Evolutionary conservation across 2,329 filamentous ascomycete species (phyloP), one percentile per base, ranked within the genome.

Genomic region (Myriosclerotinia scirpicola): DNA sequence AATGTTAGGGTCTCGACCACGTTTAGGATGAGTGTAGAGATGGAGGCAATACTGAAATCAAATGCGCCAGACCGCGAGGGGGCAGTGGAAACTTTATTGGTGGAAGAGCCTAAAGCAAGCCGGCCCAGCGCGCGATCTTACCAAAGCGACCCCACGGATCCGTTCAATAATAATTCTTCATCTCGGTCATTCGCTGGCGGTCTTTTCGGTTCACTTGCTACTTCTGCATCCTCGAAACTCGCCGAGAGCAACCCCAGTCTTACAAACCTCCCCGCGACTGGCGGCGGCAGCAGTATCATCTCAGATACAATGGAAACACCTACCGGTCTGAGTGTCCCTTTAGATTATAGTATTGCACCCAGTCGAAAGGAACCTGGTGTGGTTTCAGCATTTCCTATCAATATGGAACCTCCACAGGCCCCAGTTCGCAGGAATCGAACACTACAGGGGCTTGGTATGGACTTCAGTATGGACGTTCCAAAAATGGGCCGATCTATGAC

Each of bases 1-100:
- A 88, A 88, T 71, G 84, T 98, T 65, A 88, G 91, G 66, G 87
- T 95, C 12, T 85, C 88, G 36, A 97, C 96, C 74, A 90, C 97
- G 69, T 99, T 97, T 80, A 92, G 88, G 76, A 80, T 90, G 72
- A 92, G 85, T 20, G 80, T 84, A 30, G 88, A 90, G 69, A 83
- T 90, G 78, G 78, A 85, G 64, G 79, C 81, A 36, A 77, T 83
- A 59, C 77, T 86, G 54, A 77, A 75, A 69, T 70, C 74, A 46
- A 72, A 61, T 70, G 55, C 62, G 34, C 71, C 67, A 65, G 71
- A 75, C 5, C 69, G 58, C 9, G 64, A 66, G 26, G 48, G 26
- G 7, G 20, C 38, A 36, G 14, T 42, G 30, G 58, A 62, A 40
- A 48, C 26, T n/a, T n/a, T 54, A 12, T 22, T 26, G 8, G 30